A percentile compares a stretch with the other conserved stretches of the same genome.
Conservation (phyloP, 495 filamentous ascomycete species). For the Penicillium dipodomyicola region DNA sequence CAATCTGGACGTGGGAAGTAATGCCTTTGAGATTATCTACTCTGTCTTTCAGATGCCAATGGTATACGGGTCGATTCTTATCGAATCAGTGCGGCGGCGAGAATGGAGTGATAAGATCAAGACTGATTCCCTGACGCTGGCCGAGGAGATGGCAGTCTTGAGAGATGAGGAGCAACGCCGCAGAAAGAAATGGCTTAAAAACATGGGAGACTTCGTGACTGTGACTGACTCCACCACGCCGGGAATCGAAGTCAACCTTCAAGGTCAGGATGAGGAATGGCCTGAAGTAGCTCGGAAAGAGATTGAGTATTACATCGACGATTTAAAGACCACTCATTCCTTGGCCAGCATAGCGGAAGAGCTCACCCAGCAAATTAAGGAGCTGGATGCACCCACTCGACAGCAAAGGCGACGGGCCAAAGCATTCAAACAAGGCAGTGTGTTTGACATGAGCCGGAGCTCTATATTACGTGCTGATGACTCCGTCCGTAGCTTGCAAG, state of each 20-base stretch:
- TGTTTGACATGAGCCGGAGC: constrained; percentile 79
- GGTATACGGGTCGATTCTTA: constrained; percentile 81
- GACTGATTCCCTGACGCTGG: constrained; percentile 75
- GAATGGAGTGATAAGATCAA: constrained; percentile 92
- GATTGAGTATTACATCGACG: constrained; percentile 53
- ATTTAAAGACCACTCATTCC: constrained; percentile 43
- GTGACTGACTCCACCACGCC: constrained; percentile 64
- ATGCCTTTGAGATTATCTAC: constrained; percentile 72
- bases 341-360: constrained; percentile 52
- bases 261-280: constrained; percentile 76
- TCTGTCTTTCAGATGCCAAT: constrained; percentile 77
- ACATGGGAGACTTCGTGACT: constrained; percentile 59
- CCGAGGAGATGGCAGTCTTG: constrained; percentile 86
- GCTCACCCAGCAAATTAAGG: constrained; percentile 62
- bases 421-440: constrained; percentile 92
- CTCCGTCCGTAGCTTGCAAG: constrained; percentile 66
- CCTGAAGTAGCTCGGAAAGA: constrained; percentile 61
- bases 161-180: constrained; percentile 89
- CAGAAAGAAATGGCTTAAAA: constrained; percentile 86
- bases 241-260: constrained; percentile 80
- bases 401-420: constrained; percentile 76
- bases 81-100: constrained; percentile 78
- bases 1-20: constrained; percentile 63
- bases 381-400: constrained; percentile 65
- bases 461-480: constrained; percentile 82